phyloP scores from a whole-genome alignment of 148 eudicot species.

The Dianthus caryophyllus region DNA sequence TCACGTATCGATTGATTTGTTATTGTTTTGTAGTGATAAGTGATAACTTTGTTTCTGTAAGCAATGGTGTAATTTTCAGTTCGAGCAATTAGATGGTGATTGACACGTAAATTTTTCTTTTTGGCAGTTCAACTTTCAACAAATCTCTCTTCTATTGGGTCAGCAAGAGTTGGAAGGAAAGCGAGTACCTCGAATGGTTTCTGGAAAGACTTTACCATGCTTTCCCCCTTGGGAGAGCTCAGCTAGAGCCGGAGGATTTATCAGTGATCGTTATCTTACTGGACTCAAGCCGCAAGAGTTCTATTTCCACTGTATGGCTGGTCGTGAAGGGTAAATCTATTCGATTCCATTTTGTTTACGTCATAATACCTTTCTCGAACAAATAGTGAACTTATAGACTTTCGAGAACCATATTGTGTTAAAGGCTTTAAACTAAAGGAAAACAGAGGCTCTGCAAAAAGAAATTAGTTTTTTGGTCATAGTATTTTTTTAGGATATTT shows the following conservation, averaged over 20 bases:
- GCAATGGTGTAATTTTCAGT: not conserved
- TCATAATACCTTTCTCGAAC: not conserved
- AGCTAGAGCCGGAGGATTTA: constrained; percentile 93
- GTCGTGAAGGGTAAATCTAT: constrained; percentile 88
- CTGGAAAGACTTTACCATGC: constrained; percentile 93
- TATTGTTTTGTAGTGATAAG: not conserved
- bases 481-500: not conserved
- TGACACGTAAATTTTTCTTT: not conserved
- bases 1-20: not conserved
- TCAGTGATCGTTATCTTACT: constrained; percentile 89
- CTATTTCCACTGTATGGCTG: constrained; percentile 99
- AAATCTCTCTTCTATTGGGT: constrained; percentile 88
- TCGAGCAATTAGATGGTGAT: constrained; percentile 2
- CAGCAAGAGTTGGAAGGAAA: constrained; percentile 99
- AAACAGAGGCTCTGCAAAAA: not conserved
- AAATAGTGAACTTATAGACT: no score
- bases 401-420: no score
- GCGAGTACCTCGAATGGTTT: constrained; percentile 97
- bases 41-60: not conserved
- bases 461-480: not conserved
- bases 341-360: not conserved
- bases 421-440: no score
- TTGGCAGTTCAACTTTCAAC: constrained; percentile 92
- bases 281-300: constrained; percentile 96
- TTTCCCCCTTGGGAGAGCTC: constrained; percentile 89